Evolutionary conservation across 108 stramenopile species (phyloP).

Genomic region (Chaetoceros tenuissimus): DNA sequence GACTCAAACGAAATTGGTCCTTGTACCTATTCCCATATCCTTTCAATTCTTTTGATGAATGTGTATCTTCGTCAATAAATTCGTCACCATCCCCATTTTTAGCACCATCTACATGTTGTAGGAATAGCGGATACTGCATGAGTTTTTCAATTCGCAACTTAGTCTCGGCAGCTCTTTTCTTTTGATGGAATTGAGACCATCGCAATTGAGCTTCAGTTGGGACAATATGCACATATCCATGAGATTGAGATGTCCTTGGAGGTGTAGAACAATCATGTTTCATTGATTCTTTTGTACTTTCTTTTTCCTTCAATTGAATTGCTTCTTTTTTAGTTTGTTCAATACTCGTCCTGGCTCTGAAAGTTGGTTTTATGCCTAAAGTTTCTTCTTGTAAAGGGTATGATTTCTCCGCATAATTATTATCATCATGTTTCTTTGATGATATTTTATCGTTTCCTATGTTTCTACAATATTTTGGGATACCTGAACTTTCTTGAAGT

Average conservation of each 20-base stretch:
- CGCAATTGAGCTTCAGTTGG: conserved; percentile 69
- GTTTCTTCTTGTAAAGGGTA: too few relatives aligned
- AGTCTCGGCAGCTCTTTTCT: conserved; percentile 35
- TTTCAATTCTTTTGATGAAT: neutral
- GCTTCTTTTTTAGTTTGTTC: neutral
- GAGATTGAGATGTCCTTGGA: neutral
- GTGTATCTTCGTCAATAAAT: conserved; percentile 13
- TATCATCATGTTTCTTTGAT: too few relatives aligned
- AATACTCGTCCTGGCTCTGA: too few relatives aligned
- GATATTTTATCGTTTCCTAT: too few relatives aligned
- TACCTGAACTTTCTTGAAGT: too few relatives aligned
- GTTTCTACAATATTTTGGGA: too few relatives aligned
- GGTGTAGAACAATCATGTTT: too few relatives aligned
- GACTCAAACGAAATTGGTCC: conserved; percentile 20
- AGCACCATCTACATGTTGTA: conserved; percentile 42
- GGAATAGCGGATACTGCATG: conserved; percentile 25
- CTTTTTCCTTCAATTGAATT: neutral
- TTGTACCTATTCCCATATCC: neutral
- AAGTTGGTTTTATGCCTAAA: too few relatives aligned
- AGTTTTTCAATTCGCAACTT: conserved; percentile 30
- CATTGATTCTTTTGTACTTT: neutral
- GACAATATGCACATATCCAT: neutral
- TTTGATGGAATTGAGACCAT: conserved; percentile 71
- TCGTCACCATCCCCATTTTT: conserved; percentile 37
- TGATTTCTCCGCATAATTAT: too few relatives aligned